phyloP scores from a whole-genome alignment of 345 rosid species.

The Pelargonium nanum region DNA sequence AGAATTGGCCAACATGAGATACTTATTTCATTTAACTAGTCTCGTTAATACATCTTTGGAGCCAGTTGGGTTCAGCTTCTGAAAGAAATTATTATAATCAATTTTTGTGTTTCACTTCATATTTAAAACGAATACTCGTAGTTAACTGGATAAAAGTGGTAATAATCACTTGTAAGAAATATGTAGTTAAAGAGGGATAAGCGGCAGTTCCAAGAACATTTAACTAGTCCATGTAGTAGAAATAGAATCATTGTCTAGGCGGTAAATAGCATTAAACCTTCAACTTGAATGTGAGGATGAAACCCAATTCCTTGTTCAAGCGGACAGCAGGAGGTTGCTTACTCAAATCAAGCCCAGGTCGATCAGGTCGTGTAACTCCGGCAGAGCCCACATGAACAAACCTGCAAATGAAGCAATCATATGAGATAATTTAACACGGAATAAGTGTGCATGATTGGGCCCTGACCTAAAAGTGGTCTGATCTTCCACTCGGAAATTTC shows the following conservation, averaged over 20 bases:
- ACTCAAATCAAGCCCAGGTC: slow-evolving; percentile 87
- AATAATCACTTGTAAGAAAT: too few species aligned
- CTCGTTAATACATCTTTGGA: too few species aligned
- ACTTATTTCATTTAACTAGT: too few species aligned
- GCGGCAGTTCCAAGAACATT: background rate
- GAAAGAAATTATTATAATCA: too few species aligned
- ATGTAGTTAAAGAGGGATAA: too few species aligned
- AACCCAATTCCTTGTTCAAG: slow-evolving; percentile 87
- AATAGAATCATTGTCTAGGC: background rate
- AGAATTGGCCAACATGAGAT: background rate
- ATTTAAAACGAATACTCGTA: too few species aligned
- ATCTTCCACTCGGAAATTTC: too few species aligned
- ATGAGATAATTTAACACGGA: background rate
- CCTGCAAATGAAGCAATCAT: slow-evolving; percentile 28
- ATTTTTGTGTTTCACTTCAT: too few species aligned
- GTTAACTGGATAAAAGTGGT: too few species aligned
- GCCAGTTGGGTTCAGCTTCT: too few species aligned
- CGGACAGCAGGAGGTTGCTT: slow-evolving; percentile 97
- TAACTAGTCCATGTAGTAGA: background rate
- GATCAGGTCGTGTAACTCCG: slow-evolving; percentile 88
- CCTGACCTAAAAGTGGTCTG: too few species aligned
- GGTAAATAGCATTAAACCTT: slow-evolving; percentile 36
- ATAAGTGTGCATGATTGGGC: too few species aligned
- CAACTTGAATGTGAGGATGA: slow-evolving; percentile 75
- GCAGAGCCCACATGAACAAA: slow-evolving; percentile 92